A percentile compares a stretch with the other conserved stretches of the same genome.
These are phyloP conservation scores for Fusarium agapanthi DNA, from an alignment of 2,329 filamentous ascomycete genomes.

Conservation along the genomic window DNA sequence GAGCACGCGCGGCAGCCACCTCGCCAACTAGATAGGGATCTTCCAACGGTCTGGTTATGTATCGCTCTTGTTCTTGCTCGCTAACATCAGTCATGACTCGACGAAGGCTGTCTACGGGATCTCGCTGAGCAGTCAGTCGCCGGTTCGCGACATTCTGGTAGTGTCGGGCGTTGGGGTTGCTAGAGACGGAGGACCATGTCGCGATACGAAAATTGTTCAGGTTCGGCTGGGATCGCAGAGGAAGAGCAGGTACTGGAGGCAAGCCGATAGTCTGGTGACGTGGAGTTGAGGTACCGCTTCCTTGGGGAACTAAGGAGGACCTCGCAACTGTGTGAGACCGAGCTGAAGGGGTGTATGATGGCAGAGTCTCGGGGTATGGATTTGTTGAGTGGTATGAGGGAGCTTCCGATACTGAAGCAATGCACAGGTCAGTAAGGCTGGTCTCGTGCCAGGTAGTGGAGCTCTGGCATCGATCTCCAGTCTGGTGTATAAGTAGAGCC, in stretches of 20 bases:
- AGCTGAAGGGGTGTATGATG: conserved; percentile 58
- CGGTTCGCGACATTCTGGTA: conserved; percentile 72
- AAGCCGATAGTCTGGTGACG: conserved; percentile 55
- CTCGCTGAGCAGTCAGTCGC: conserved; percentile 59
- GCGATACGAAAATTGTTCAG: conserved; percentile 65
- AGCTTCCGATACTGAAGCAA: conserved; percentile 64
- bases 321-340: conserved; percentile 22
- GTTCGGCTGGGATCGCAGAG: conserved; percentile 51
- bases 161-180: conserved; percentile 63
- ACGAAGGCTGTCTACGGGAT: conserved; percentile 43
- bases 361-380: conserved; percentile 57
- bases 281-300: conserved; percentile 39
- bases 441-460: conserved; percentile 24
- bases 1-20: conserved; percentile 66
- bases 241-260: conserved; percentile 58
- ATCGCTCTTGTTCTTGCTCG: conserved; percentile 27
- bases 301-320: conserved; percentile 33
- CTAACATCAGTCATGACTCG: conserved; percentile 32
- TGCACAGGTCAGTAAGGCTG: conserved; percentile 27
- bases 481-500: conserved; percentile 8
- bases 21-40: conserved; percentile 75
- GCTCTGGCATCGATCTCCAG: conserved; percentile 5
- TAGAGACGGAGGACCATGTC: conserved; percentile 67
- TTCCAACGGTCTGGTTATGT: conserved; percentile 62
- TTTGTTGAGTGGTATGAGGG: conserved; percentile 70